Base-by-base conservation (phyloP, 2,329 filamentous ascomycete species). In the Colletotrichum gloeosporioides region DNA sequence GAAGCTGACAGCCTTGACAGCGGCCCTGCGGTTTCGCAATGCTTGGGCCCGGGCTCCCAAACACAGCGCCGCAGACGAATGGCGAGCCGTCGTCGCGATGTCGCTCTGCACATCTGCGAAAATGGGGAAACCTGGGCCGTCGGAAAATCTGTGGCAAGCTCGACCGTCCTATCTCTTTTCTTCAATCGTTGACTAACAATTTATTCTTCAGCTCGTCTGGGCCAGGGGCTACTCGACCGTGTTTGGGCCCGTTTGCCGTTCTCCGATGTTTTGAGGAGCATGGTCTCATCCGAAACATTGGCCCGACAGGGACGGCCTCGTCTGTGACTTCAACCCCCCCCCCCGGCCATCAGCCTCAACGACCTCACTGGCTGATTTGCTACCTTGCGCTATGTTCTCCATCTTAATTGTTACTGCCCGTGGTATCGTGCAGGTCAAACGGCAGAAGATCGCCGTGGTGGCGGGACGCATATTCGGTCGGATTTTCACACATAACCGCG, bases 231-330 rank as follows among this genome's bases (percentile, higher is more conserved):
- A 2, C 67, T 67, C 9, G 53, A 63, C 44, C 44, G 31, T 36
- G 32, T 32, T 77, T 75, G 36, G 63, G 61, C 63, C 70, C 29
- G 59, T 69, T 44, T 65, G 44, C 64, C 59, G 18, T 61, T 53
- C 59, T 66, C 74, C 70, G 49, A 76, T 74, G 69, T 74, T 77
- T 69, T 53, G 44, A n/a, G 44, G 44, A 53, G 44, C 44, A 22
- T 53, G 62, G 62, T 65, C 64, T 57, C 76, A 75, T 78, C 73
- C 77, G 73, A 79, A 79, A 79, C 78, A 79, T 75, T 76, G 72
- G 77, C 78, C 73, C 66, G 77, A 78, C 78, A 78, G 70, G 75
- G 76, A 72, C 61, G 63, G 34, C 75, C 62, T 69, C 62, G 74
- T 31, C 59, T 55, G 64, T 13, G 63, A 67, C 69, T 69, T 32